These are phyloP conservation scores for Tilletia setariae DNA, from an alignment of 1,284 basidiomycete species.

Conservation along the genomic window DNA sequence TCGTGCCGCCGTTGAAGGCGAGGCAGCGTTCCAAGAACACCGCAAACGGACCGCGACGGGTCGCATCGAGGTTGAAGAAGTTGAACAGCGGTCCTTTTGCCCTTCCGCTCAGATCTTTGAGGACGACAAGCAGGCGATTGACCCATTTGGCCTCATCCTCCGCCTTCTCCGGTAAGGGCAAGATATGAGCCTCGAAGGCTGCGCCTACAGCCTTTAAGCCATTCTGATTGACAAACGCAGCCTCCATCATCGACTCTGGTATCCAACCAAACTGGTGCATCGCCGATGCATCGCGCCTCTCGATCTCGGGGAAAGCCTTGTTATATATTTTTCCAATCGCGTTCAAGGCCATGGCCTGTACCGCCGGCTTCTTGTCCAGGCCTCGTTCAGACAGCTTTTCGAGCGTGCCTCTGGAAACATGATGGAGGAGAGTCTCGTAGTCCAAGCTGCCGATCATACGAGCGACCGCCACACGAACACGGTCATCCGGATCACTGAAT, in stretches of 20 bases:
- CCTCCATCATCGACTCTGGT: conserved; percentile 68
- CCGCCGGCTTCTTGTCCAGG: conserved; percentile 79
- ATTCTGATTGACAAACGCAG: conserved; percentile 49
- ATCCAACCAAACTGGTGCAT: conserved; percentile 89
- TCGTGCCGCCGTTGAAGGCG: conserved; percentile 62
- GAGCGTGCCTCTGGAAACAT: conserved; percentile 68
- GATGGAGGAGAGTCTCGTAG: conserved; percentile 83
- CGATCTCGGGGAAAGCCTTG: conserved; percentile 86
- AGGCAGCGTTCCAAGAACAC: conserved; percentile 42
- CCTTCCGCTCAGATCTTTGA: conserved; percentile 64
- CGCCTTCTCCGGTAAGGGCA: conserved; percentile 77
- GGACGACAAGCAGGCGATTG: conserved; percentile 72
- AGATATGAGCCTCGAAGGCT: conserved; percentile 69
- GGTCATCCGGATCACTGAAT: conserved; percentile 77
- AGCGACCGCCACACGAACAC: conserved; percentile 79
- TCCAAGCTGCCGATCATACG: conserved; percentile 77
- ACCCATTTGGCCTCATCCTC: conserved; percentile 74
- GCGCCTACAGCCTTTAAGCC: conserved; percentile 59
- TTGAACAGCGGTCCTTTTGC: conserved; percentile 53
- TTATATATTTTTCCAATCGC: conserved; percentile 75
- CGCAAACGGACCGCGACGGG: conserved; percentile 19
- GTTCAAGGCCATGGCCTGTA: conserved; percentile 76
- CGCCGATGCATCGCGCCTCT: conserved; percentile 72
- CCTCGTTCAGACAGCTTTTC: conserved; percentile 69
- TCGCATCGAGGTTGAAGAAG: conserved; percentile 9